Percentiles rank a stretch among this genome's conserved stretches.
Evolutionary conservation across 345 rosid genomes (phyloP).

Genomic region (Ailanthus altissimus): DNA sequence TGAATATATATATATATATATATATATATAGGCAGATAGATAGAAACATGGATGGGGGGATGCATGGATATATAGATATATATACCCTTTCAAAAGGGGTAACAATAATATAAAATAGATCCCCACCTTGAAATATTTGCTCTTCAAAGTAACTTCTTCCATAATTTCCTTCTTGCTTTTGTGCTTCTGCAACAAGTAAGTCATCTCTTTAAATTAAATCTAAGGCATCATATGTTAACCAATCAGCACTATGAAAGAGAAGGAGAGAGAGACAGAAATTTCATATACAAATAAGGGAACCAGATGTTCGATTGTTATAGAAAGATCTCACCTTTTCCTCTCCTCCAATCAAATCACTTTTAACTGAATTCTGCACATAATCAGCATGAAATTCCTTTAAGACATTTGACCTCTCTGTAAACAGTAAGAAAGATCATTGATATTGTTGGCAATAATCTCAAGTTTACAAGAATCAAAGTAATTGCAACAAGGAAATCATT

Average conservation of each 20-base stretch:
- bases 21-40: no score
- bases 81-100: background rate
- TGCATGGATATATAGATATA: background rate
- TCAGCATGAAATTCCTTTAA: slow-evolving; percentile 45
- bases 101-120: slow-evolving; percentile 13
- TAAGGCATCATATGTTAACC: background rate
- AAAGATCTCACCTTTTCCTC: slow-evolving; percentile 58
- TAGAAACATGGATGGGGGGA: no score
- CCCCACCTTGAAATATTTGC: slow-evolving; percentile 88
- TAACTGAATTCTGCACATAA: slow-evolving; percentile 24
- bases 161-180: slow-evolving; percentile 87
- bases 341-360: slow-evolving; percentile 34
- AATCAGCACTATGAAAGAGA: background rate
- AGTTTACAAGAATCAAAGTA: background rate
- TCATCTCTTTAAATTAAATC: slow-evolving; percentile 13
- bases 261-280: background rate
- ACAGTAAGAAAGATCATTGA: slow-evolving; percentile 16
- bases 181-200: slow-evolving; percentile 55
- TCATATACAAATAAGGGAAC: background rate
- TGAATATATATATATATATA: background rate
- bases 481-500: no score
- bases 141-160: slow-evolving; percentile 91
- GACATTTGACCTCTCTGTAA: slow-evolving; percentile 35
- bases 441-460: background rate
- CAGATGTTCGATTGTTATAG: background rate